Percentiles rank a stretch among this genome's conserved stretches.
phyloP scores from a whole-genome alignment of 768 basidiomycete species.

The Suillus cothurnatus region DNA sequence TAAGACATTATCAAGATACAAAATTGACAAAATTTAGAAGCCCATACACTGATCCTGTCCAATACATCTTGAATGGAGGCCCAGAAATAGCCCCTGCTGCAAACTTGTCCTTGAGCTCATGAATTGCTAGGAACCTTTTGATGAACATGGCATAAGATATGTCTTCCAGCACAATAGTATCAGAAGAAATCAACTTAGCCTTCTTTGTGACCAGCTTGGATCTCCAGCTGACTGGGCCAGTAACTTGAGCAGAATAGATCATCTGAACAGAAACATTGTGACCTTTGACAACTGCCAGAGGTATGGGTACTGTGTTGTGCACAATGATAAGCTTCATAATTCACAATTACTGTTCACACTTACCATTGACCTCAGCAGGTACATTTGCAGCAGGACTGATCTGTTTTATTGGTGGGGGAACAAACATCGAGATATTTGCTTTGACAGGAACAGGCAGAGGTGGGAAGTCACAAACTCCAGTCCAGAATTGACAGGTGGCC shows the following conservation, averaged over 20 bases:
- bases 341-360: too few relatives aligned
- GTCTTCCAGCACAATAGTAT: not conserved
- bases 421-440: too few relatives aligned
- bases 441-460: not conserved
- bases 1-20: conserved; percentile 1
- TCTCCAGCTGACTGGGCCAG: not conserved
- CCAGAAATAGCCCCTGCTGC: conserved; percentile 21
- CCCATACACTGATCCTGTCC: conserved; percentile 21
- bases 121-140: conserved; percentile 15
- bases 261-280: not conserved
- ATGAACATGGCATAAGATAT: conserved; percentile 9
- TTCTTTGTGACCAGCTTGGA: conserved; percentile 4
- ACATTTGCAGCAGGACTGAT: too few relatives aligned
- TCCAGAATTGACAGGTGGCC: not conserved
- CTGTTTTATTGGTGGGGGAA: too few relatives aligned
- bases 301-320: too few relatives aligned
- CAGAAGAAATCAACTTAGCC: not conserved
- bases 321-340: too few relatives aligned
- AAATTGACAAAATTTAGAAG: not conserved
- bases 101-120: conserved; percentile 18
- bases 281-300: too few relatives aligned
- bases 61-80: conserved; percentile 26
- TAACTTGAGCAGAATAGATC: not conserved
- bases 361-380: too few relatives aligned
- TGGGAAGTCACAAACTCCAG: not conserved